Percentiles rank a stretch among this genome's conserved stretches.
These are phyloP conservation scores for Xylaria intraflava DNA, from an alignment of 495 filamentous ascomycete species.

Conservation along the genomic window DNA sequence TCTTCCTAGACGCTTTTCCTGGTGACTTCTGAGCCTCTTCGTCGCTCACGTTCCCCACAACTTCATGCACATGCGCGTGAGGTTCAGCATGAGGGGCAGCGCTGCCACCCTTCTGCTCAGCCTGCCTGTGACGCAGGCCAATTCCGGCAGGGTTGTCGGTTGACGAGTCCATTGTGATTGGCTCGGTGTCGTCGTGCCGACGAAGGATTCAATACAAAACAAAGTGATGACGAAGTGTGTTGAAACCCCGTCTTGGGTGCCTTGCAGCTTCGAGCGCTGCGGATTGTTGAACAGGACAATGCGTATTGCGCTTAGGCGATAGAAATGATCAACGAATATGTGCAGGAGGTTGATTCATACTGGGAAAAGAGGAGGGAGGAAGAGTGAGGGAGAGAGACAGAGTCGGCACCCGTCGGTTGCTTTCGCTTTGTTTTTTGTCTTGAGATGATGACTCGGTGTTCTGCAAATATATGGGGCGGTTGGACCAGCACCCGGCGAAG, in stretches of 20 bases:
- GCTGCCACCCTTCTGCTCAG: background rate
- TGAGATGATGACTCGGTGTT: background rate
- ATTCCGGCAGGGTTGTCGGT: slow-evolving; percentile 6
- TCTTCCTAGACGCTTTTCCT: slow-evolving; percentile 56
- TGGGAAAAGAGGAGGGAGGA: background rate
- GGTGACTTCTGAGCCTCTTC: slow-evolving; percentile 15
- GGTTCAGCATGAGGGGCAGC: background rate
- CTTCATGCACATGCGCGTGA: background rate
- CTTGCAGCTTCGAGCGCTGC: slow-evolving; percentile 7
- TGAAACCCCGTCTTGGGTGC: slow-evolving; percentile 6
- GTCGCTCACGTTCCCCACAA: slow-evolving; percentile 5
- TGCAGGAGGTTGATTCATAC: background rate
- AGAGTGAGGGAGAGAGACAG: background rate
- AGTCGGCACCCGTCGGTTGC: background rate
- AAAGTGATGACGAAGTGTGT: slow-evolving; percentile 11
- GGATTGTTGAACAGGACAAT: slow-evolving; percentile 5
- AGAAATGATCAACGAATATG: background rate
- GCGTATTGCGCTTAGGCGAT: background rate
- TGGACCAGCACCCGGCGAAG: too few species aligned
- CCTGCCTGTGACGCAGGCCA: slow-evolving; percentile 12
- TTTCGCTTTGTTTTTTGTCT: background rate
- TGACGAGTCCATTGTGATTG: slow-evolving; percentile 13
- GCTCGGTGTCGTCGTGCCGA: background rate
- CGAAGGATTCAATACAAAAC: background rate
- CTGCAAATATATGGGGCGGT: background rate